phyloP scores from a whole-genome alignment of 305 asterid genomes.

The Plantago coronopus region DNA sequence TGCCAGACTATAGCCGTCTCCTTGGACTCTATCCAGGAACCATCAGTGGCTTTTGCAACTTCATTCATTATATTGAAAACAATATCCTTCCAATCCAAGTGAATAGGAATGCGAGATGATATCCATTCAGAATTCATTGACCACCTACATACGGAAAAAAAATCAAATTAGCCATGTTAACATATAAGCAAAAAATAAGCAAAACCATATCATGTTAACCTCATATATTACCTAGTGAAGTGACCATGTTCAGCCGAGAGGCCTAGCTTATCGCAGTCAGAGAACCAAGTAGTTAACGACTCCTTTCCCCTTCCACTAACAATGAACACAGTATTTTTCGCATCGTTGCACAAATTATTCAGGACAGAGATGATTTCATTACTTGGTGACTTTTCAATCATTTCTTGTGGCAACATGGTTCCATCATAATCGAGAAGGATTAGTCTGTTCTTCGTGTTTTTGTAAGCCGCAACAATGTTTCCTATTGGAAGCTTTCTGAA shows the following conservation, averaged over 20 bases:
- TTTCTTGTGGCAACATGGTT: slow-evolving; percentile 52
- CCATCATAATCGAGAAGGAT: slow-evolving; percentile 61
- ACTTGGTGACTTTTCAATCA: slow-evolving; percentile 43
- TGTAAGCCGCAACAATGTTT: slow-evolving; percentile 43
- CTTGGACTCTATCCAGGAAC: slow-evolving; percentile 30
- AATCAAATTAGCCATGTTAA: background rate
- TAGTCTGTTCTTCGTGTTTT: slow-evolving; percentile 38
- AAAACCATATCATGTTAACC: background rate
- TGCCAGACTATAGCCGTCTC: slow-evolving; percentile 41
- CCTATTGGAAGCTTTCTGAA: slow-evolving; percentile 46
- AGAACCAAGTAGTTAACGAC: slow-evolving; percentile 45
- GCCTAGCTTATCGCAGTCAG: slow-evolving; percentile 49
- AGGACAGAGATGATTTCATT: slow-evolving; percentile 44
- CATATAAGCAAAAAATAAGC: background rate
- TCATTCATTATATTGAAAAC: slow-evolving; percentile 31
- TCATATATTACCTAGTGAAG: slow-evolving; percentile 40
- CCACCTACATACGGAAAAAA: slow-evolving; percentile 30
- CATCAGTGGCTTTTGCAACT: slow-evolving; percentile 33
- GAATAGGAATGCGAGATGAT: slow-evolving; percentile 22
- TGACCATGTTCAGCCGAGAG: slow-evolving; percentile 66
- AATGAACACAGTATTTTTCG: slow-evolving; percentile 40
- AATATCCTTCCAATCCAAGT: slow-evolving; percentile 34
- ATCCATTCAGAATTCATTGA: slow-evolving; percentile 30
- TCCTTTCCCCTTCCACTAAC: slow-evolving; percentile 58
- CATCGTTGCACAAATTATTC: slow-evolving; percentile 39